phyloP scores from a whole-genome alignment of 768 basidiomycete species.

The Leccinum olivaceopallidum region DNA sequence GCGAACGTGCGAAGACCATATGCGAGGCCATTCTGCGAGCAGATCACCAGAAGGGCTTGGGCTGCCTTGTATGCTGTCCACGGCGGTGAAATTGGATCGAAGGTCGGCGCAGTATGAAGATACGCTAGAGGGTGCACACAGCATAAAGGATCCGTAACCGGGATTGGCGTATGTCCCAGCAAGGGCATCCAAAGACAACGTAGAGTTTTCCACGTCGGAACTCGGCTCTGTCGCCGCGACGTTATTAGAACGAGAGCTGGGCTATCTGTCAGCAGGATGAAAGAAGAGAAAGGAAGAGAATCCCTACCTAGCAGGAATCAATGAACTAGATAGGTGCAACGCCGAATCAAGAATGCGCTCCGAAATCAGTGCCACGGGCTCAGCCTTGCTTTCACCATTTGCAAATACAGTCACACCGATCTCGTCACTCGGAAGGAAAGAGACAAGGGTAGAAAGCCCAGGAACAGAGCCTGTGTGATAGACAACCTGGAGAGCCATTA shows the following conservation, averaged over 20 bases:
- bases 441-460: slow-evolving; percentile 33
- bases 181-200: slow-evolving; percentile 26
- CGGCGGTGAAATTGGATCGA: slow-evolving; percentile 28
- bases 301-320: slow-evolving; percentile 6
- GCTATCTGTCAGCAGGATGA: not conserved
- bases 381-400: slow-evolving; percentile 28
- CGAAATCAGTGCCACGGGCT: slow-evolving; percentile 7
- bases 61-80: slow-evolving; percentile 20
- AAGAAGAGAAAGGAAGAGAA: not conserved
- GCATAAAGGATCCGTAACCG: slow-evolving; percentile 39
- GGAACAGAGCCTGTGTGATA: slow-evolving; percentile 36
- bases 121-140: slow-evolving; percentile 33
- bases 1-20: slow-evolving; percentile 41
- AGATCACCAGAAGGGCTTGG: slow-evolving; percentile 17
- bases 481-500: slow-evolving; percentile 30
- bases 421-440: slow-evolving; percentile 37
- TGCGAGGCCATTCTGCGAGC: slow-evolving; percentile 34
- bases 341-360: slow-evolving; percentile 28
- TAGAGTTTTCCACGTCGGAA: not conserved
- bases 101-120: slow-evolving; percentile 27
- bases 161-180: slow-evolving; percentile 38
- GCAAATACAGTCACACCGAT: slow-evolving; percentile 39
- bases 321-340: slow-evolving; percentile 9
- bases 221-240: not conserved
- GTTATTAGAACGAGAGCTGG: not conserved